Evolutionary conservation across 805 yeast genomes (phyloP).

Genomic region (Lipomyces yamadae): DNA sequence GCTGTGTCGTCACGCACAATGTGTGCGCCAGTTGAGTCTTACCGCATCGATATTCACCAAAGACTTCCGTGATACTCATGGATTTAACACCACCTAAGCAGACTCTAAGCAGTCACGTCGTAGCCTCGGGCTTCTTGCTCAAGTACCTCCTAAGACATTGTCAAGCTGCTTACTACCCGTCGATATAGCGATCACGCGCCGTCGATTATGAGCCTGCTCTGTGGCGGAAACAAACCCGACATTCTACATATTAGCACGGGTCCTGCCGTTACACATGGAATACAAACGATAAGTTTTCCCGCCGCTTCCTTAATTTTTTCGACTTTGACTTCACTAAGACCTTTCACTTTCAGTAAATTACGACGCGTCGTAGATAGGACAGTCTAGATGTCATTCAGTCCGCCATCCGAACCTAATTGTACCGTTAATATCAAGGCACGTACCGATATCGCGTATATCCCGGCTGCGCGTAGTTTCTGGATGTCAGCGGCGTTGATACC

Average conservation of each 20-base stretch:
- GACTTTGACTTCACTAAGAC: slow-evolving; percentile 76
- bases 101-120: neutral
- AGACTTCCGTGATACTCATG: slow-evolving; percentile 77
- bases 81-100: slow-evolving; percentile 64
- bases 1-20: slow-evolving; percentile 73
- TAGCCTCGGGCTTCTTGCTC: neutral
- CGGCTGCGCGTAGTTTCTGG: slow-evolving; percentile 66
- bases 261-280: slow-evolving; percentile 42
- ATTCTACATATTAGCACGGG: slow-evolving; percentile 46
- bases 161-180: slow-evolving; percentile 76
- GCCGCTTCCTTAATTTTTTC: slow-evolving; percentile 79
- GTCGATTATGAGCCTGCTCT: slow-evolving; percentile 66
- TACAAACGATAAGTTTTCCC: slow-evolving; percentile 55
- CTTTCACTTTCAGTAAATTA: slow-evolving; percentile 66
- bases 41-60: slow-evolving; percentile 81
- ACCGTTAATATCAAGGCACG: slow-evolving; percentile 42
- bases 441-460: slow-evolving; percentile 70
- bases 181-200: slow-evolving; percentile 65
- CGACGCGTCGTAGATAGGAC: slow-evolving; percentile 67
- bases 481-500: slow-evolving; percentile 78
- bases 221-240: slow-evolving; percentile 78
- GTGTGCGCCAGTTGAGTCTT: slow-evolving; percentile 84
- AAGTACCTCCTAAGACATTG: slow-evolving; percentile 60
- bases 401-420: neutral
- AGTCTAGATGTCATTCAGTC: slow-evolving; percentile 46